Evolutionary conservation across 108 stramenopile species (phyloP).

Genomic region (Schizochytrium sp.): DNA sequence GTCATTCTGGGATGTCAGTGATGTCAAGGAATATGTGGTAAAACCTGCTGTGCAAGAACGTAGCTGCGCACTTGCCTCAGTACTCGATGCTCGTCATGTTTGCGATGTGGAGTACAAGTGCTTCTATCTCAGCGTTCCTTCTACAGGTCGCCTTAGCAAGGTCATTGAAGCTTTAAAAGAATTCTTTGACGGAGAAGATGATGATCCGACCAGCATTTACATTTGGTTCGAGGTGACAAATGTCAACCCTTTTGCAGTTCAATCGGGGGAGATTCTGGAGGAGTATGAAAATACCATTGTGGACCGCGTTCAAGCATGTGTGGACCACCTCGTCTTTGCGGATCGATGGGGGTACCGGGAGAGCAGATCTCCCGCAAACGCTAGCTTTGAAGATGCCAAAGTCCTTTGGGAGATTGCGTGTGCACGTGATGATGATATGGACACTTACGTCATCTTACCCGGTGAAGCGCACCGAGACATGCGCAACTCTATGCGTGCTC

Average conservation of each 20-base stretch:
- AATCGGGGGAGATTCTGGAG: neutral
- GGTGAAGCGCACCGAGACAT: neutral
- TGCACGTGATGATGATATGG: conserved; percentile 2
- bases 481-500: neutral
- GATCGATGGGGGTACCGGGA: conserved; percentile 25
- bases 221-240: conserved; percentile 30
- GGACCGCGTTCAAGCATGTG: neutral
- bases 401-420: neutral
- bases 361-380: neutral
- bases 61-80: neutral
- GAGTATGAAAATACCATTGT: neutral
- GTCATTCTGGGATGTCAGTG: neutral
- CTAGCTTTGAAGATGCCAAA: neutral
- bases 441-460: neutral
- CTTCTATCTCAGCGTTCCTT: neutral
- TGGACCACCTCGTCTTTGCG: conserved; percentile 12
- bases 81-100: neutral
- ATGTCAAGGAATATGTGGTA: conserved; percentile 7
- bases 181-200: conserved; percentile 52
- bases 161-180: neutral
- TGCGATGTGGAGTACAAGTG: neutral
- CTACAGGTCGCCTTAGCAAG: neutral
- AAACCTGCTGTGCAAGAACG: conserved; percentile 26
- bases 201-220: conserved; percentile 7
- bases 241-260: neutral